Evolutionary conservation across 768 basidiomycete genomes (phyloP).

Genomic region (Baorangia bicolor): DNA sequence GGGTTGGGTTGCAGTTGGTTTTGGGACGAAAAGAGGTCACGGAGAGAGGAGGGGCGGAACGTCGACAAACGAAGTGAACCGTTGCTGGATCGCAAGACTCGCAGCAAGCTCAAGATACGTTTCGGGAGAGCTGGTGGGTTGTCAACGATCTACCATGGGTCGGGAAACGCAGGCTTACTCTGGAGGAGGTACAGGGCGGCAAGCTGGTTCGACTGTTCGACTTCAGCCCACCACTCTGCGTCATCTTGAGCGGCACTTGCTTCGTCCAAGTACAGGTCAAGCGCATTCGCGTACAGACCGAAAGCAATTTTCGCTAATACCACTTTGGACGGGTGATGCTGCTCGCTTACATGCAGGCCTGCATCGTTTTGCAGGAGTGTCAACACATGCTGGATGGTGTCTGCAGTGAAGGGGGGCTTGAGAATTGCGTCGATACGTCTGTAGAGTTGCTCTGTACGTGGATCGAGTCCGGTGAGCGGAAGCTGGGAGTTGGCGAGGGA

Average conservation of each 20-base stretch:
- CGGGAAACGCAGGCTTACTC: constrained; percentile 48
- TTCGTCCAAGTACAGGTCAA: constrained; percentile 64
- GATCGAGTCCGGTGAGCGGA: constrained; percentile 7
- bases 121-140: constrained; percentile 25
- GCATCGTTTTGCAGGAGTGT: constrained; percentile 16
- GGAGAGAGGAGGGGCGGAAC: constrained; percentile 49
- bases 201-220: constrained; percentile 57
- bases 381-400: constrained; percentile 17
- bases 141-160: constrained; percentile 1
- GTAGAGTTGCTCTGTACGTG: constrained; percentile 9
- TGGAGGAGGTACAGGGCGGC: constrained; percentile 72
- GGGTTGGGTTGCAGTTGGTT: constrained; percentile 46
- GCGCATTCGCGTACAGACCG: constrained; percentile 60
- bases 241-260: constrained; percentile 72
- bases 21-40: constrained; percentile 46
- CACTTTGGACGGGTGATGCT: constrained; percentile 4
- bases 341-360: neutral
- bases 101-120: constrained; percentile 34
- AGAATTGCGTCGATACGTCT: constrained; percentile 20
- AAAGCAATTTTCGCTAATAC: constrained; percentile 44
- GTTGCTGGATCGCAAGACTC: constrained; percentile 42
- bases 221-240: constrained; percentile 81
- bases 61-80: constrained; percentile 46
- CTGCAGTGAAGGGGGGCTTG: constrained; percentile 19
- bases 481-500: constrained; percentile 13